Evolutionary conservation across 345 rosid species (phyloP), one percentile per base, ranked within the genome.

Genomic region (Linum usitatissimum): DNA sequence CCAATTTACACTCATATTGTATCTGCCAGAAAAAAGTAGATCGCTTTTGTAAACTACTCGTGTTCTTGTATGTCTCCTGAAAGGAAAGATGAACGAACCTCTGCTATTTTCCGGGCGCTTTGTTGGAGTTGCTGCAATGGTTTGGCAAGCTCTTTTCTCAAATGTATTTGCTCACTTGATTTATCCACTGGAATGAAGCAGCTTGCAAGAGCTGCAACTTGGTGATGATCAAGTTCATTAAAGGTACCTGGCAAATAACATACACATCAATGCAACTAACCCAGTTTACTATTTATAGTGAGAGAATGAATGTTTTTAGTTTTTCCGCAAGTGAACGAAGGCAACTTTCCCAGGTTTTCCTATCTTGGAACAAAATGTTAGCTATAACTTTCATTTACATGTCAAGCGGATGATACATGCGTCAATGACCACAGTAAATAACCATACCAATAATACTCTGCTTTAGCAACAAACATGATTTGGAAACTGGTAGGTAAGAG

Each of bases 141-240:
- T 76, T 80, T 84, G 14, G 85, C 87, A 71, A 87, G 94, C 77
- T 87, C 99, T 28, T 83, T 82, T 72, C 96, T 84, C 81, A 93
- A 78, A 30, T 86, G 82, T 68, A 81, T 80, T 71, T 93, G 94
- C 72, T 93, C 97, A 65, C 64, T 84, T 56, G 99, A 90, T 77
- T 87, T 93, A 64, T 93, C 99, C 14, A 91, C 97, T 1, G 96
- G 99, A 74, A 90, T 93, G 82, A 93, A 93, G 81, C 99, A 93
- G 77, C 97, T 93, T 59, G 96, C 97, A 69, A 93, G 92, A 54
- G 99, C 87, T 13, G 97, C 99, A 67, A 93, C 86, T 81, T 90
- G 94, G 74, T 90, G 99, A 77, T 83, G 96, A 74, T 93, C 97
- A 69, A 93, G 90, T 69, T 90, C 92, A 57, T 90, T 93, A 71